A percentile compares a stretch with the other conserved stretches of the same genome.
Evolutionary conservation across 768 basidiomycete genomes (phyloP).

Genomic region (Paxillus ammoniavirescens): DNA sequence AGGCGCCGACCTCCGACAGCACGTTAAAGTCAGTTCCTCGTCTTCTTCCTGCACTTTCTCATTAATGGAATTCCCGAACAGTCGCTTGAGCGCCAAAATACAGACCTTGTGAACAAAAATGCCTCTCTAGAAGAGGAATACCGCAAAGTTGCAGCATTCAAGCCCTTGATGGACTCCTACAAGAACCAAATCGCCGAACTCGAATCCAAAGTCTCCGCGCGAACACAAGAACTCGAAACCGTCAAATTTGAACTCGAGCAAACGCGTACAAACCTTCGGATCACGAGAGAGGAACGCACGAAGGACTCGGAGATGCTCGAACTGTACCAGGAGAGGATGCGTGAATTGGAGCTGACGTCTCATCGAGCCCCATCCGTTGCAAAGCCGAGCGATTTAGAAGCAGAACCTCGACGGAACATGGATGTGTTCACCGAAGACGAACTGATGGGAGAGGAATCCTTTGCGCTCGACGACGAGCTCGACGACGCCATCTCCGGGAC

Average conservation of each 20-base stretch:
- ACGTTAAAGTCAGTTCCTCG: conserved; percentile 61
- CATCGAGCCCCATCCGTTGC: conserved; percentile 41
- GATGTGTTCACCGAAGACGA: conserved; percentile 47
- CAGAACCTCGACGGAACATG: conserved; percentile 14
- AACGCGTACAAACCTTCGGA: conserved; percentile 63
- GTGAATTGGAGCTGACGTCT: conserved; percentile 78
- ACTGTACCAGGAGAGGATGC: conserved; percentile 86
- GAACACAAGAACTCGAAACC: conserved; percentile 69
- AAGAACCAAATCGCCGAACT: conserved; percentile 82
- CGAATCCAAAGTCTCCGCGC: conserved; percentile 65
- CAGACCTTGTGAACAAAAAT: conserved; percentile 87
- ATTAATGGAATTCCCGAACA: conserved; percentile 26
- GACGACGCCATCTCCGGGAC: conserved; percentile 81
- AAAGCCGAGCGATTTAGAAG: conserved; percentile 22
- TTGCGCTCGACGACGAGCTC: conserved; percentile 82
- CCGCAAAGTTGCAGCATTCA: conserved; percentile 80
- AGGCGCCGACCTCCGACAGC: conserved; percentile 83
- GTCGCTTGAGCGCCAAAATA: conserved; percentile 92
- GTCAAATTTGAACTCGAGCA: conserved; percentile 79
- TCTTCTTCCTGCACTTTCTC: not conserved
- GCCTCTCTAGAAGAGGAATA: conserved; percentile 91
- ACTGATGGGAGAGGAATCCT: conserved; percentile 43
- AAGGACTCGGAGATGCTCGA: conserved; percentile 85
- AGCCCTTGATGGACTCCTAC: conserved; percentile 90
- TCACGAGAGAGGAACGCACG: conserved; percentile 64